Base-by-base conservation (phyloP, 495 filamentous ascomycete genomes). In the Filosporella fistucella region DNA sequence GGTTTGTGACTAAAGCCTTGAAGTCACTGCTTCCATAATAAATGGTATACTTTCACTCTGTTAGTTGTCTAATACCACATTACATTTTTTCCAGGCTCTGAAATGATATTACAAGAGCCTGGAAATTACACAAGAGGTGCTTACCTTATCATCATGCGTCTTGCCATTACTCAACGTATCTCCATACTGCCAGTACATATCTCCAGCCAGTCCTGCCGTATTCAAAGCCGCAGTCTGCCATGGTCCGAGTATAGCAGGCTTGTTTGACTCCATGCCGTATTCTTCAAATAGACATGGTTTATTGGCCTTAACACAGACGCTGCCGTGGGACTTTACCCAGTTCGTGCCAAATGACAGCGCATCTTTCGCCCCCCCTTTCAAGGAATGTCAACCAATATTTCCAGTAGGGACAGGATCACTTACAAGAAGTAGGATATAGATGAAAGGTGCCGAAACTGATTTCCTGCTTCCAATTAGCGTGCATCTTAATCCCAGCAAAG, bases 391-490 rank as follows among this genome's bases (percentile, higher is more conserved):
- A 34, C 29, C 42, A 45, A 35, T 22, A 14, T 0, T 12, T 9
- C 33, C 2, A 3, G 9, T 24, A 12, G 17, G 14, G 29, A 45
- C 13, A 7, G 12, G 3, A 26, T 14, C 14, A 30, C 40, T n/a
- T 43, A 43, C 40, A 46, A 66, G 57, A 26, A 33, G 67, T 58
- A 0, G 79, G 78, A 50, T 84, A 84, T 26, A 78, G 65, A 56
- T 84, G 82, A 53, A 82, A 75, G 0, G 76, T 80, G 1, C 75
- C 79, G 63, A 82, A 85, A 56, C 84, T 78, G n/a, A n/a, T n/a
- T n/a, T n/a, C n/a, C n/a, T n/a, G n/a, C n/a, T n/a, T n/a, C n/a
- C n/a, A n/a, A n/a, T n/a, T n/a, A n/a, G n/a, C n/a, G n/a, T n/a
- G n/a, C n/a, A n/a, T n/a, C n/a, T n/a, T n/a, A n/a, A n/a, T n/a